phyloP scores from a whole-genome alignment of 129 eudicot species.

The Pseudognaphalium luteoalbum region DNA sequence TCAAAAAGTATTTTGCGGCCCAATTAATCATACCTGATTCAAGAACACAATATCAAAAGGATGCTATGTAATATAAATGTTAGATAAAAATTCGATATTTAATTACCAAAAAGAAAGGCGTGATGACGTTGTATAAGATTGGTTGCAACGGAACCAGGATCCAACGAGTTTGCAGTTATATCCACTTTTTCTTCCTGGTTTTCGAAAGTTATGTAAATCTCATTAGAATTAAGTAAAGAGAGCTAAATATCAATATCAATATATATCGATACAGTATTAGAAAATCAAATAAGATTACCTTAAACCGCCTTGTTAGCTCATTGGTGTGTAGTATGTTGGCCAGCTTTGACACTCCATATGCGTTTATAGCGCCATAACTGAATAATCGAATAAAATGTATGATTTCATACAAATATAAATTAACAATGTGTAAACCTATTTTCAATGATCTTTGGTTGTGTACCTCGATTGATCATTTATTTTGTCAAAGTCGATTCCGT shows the following conservation, averaged over 20 bases:
- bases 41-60: slow-evolving; percentile 12
- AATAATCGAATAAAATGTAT: not conserved
- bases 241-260: not conserved
- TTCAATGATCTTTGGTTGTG: slow-evolving; percentile 8
- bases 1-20: slow-evolving; percentile 54
- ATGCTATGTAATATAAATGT: not conserved
- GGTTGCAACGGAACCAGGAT: slow-evolving; percentile 65
- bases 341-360: slow-evolving; percentile 87
- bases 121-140: slow-evolving; percentile 48
- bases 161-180: slow-evolving; percentile 70
- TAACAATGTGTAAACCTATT: not conserved
- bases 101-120: slow-evolving; percentile 35
- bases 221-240: not conserved
- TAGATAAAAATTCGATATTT: not conserved
- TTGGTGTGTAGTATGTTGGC: slow-evolving; percentile 80
- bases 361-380: slow-evolving; percentile 56
- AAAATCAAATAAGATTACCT: slow-evolving; percentile 35
- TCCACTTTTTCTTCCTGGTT: slow-evolving; percentile 60
- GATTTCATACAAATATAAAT: slow-evolving; percentile 12
- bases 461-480: slow-evolving; percentile 74
- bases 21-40: slow-evolving; percentile 49
- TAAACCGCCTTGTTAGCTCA: slow-evolving; percentile 68
- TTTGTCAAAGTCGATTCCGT: slow-evolving; percentile 70
- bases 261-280: not conserved
- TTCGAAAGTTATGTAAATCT: not conserved